phyloP scores from a whole-genome alignment of 345 rosid species.

The Eucalyptus curtisii region DNA sequence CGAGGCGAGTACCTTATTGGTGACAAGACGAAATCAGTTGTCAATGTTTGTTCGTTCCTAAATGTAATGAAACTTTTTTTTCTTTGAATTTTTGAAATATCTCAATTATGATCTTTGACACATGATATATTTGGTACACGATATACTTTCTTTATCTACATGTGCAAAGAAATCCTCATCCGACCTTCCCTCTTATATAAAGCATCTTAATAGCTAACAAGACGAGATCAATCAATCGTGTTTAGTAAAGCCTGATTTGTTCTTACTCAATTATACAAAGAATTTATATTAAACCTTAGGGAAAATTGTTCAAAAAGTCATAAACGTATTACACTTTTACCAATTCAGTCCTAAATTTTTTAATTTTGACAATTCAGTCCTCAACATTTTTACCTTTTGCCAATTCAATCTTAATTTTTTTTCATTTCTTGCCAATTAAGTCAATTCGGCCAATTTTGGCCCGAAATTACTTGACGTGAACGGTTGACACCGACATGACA shows the following conservation, averaged over 20 bases:
- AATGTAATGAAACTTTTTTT: background rate
- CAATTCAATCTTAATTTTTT: no score
- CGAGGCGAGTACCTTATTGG: background rate
- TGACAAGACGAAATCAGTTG: background rate
- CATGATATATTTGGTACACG: accelerated
- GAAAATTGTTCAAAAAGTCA: no score
- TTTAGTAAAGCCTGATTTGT: background rate
- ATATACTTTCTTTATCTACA: background rate
- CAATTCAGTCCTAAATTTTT: no score
- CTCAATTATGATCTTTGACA: background rate
- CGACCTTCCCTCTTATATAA: background rate
- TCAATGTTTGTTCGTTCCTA: background rate
- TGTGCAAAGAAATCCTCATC: background rate
- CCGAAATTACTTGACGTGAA: no score
- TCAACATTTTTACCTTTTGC: no score
- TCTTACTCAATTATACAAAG: background rate
- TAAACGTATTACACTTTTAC: no score
- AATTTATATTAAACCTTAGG: background rate
- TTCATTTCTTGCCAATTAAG: no score
- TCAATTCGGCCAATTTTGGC: no score
- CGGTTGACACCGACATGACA: no score
- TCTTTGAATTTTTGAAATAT: background rate
- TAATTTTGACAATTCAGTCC: no score
- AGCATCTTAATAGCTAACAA: background rate
- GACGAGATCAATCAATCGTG: background rate